phyloP scores from a whole-genome alignment of 2,329 filamentous ascomycete species.

The Lithohypha guttulata region DNA sequence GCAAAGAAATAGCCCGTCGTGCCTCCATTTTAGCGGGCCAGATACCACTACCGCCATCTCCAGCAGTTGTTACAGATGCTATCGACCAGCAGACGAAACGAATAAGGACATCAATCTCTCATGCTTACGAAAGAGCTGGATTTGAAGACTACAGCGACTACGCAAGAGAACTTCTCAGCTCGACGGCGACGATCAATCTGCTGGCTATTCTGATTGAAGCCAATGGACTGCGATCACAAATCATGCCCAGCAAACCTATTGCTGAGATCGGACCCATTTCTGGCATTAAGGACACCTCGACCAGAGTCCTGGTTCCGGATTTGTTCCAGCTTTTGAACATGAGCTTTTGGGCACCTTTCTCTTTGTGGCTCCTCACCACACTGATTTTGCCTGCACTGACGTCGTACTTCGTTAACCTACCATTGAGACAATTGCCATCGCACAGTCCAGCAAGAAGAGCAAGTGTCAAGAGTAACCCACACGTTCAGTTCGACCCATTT shows the following conservation, averaged over 20 bases:
- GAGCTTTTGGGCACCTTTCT: conserved; percentile 73
- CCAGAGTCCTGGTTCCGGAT: conserved; percentile 63
- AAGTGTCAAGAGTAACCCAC: conserved; percentile 19
- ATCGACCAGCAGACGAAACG: conserved; percentile 54
- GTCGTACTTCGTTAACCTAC: conserved; percentile 88
- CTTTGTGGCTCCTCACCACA: conserved; percentile 66
- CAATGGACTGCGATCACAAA: conserved; percentile 55
- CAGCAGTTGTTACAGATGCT: conserved; percentile 62
- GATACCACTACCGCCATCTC: conserved; percentile 68
- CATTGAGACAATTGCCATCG: conserved; percentile 35
- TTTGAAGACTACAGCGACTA: conserved; percentile 55
- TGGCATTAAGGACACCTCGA: conserved; percentile 45
- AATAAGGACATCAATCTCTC: conserved; percentile 55
- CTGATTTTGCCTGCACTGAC: conserved; percentile 57
- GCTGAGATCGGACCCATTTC: conserved; percentile 52
- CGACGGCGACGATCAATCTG: conserved; percentile 60
- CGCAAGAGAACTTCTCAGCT: conserved; percentile 60
- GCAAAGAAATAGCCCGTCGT: conserved; percentile 31
- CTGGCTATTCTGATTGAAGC: conserved; percentile 60
- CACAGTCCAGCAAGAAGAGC: conserved; percentile 28
- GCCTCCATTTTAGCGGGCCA: conserved; percentile 39
- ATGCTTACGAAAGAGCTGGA: conserved; percentile 47
- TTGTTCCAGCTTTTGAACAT: conserved; percentile 65
- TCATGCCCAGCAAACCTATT: conserved; percentile 64
- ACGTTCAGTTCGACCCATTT: conserved; percentile 59